Base-by-base conservation (phyloP, 1,139 yeast genomes). In the Debaryomyces udenii region DNA sequence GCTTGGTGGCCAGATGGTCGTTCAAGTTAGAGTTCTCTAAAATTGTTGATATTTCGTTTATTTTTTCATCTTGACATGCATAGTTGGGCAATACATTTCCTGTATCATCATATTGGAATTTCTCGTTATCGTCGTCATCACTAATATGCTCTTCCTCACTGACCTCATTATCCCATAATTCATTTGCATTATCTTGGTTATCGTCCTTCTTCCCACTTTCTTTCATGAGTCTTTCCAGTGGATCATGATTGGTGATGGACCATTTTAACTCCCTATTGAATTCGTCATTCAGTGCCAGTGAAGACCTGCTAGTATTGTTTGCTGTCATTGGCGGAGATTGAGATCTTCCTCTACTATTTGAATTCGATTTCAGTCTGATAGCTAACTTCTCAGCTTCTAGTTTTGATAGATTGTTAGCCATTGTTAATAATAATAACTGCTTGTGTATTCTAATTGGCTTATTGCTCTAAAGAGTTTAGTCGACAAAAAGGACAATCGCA, bases 91-190 rank as follows among this genome's bases (percentile, higher is more conserved):
- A 62, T 29, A 74, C 73, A 46, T 78, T 74, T 6, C 83, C 84
- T 9, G 81, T 80, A 42, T 80, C 83, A 48, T 80, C 84, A 49
- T 78, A 80, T 42, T 74, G 78, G 49, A 80, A 76, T 48, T 81
- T 83, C 40, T 72, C 78, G 46, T 71, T 70, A 17, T 70, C 68
- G 42, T 80, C 85, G 41, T 80, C 80, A 50, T 81, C 87, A 51
- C 81, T 75, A n/a, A 81, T 69, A 47, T 80, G 82, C 51, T 82
- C 87, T 52, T 82, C 87, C 44, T 83, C 89, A 52, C 84, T 76
- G 4, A 64, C 68, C 41, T 71, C 77, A 28, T 66, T 62, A 29
- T 70, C 76, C 59, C 72, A 66, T 27, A 57, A 46, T 9, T 57
- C 64, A 24, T 49, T 56, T 16, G 45, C 47, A 16, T 40, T 53